Evolutionary conservation across 306 rosid genomes (phyloP).

Genomic region (Inga laurina): DNA sequence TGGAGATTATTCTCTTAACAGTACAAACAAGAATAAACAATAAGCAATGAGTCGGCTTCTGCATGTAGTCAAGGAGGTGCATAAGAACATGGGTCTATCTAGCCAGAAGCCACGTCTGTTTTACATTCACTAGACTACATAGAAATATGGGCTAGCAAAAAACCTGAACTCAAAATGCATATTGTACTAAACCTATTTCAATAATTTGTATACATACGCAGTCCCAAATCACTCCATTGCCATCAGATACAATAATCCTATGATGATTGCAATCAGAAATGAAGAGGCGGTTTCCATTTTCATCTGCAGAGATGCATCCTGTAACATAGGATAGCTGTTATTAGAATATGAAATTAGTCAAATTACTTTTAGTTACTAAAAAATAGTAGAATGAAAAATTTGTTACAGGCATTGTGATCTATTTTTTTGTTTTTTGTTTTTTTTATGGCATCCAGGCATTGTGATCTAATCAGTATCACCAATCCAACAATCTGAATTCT

Average conservation of each 20-base stretch:
- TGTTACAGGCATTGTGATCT: not conserved
- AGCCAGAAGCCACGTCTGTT: slow-evolving; percentile 8
- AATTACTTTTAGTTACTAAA: slow-evolving; percentile 9
- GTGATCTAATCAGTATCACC: slow-evolving; percentile 4
- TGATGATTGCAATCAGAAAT: slow-evolving; percentile 92
- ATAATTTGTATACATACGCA: slow-evolving; percentile 58
- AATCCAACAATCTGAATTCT: slow-evolving; percentile 1
- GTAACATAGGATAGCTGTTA: slow-evolving; percentile 36
- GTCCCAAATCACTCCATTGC: slow-evolving; percentile 72
- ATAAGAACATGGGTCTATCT: not conserved
- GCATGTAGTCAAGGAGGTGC: not conserved
- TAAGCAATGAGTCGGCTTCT: not conserved
- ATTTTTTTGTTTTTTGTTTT: no score
- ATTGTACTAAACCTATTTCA: slow-evolving; percentile 25
- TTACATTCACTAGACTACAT: slow-evolving; percentile 5
- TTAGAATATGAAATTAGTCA: slow-evolving; percentile 9
- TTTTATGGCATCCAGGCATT: not conserved
- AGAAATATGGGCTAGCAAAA: slow-evolving; percentile 17
- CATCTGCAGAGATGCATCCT: slow-evolving; percentile 87
- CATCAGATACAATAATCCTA: slow-evolving; percentile 70
- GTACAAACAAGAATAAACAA: not conserved
- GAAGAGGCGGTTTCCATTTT: slow-evolving; percentile 65
- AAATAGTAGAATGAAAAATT: slow-evolving; percentile 1
- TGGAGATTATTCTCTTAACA: not conserved
- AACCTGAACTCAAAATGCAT: slow-evolving; percentile 29